phyloP scores from a whole-genome alignment of 2,329 filamentous ascomycete species.

The Sporothrix sp. region DNA sequence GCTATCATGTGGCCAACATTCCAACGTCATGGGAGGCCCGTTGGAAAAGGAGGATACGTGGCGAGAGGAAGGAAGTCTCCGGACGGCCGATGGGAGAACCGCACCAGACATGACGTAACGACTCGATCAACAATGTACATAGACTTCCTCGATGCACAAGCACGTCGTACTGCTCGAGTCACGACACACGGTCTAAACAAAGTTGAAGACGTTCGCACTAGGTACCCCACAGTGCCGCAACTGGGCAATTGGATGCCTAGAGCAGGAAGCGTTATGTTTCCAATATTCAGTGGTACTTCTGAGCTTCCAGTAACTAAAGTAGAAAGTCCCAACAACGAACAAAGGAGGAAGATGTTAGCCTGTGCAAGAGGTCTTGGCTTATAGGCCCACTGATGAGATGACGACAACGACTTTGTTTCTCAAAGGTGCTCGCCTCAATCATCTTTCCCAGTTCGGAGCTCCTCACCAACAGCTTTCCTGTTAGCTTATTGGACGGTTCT shows the following conservation, averaged over 20 bases:
- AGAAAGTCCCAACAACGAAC: too few relatives aligned
- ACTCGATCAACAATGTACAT: too few relatives aligned
- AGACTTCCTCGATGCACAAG: neutral
- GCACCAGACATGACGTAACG: neutral
- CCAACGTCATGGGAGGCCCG: neutral
- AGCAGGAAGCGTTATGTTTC: too few relatives aligned
- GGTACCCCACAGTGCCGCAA: neutral
- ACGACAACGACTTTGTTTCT: neutral
- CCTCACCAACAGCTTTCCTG: neutral
- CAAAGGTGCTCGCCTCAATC: neutral
- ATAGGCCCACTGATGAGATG: too few relatives aligned
- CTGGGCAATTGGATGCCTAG: neutral
- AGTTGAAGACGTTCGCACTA: neutral
- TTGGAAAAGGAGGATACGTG: neutral
- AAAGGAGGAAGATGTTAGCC: too few relatives aligned
- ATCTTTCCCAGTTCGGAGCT: neutral
- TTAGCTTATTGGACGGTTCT: too few relatives aligned
- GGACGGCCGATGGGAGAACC: neutral
- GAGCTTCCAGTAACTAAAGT: too few relatives aligned
- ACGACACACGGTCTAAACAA: slow-evolving; percentile 1
- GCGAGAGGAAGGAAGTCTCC: slow-evolving; percentile 3
- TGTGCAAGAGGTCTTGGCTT: too few relatives aligned
- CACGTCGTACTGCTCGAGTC: too few relatives aligned
- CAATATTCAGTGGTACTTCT: too few relatives aligned
- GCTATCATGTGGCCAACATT: too few relatives aligned